Evolutionary conservation across 2,329 filamentous ascomycete genomes (phyloP).

Genomic region (Monascus ruber): DNA sequence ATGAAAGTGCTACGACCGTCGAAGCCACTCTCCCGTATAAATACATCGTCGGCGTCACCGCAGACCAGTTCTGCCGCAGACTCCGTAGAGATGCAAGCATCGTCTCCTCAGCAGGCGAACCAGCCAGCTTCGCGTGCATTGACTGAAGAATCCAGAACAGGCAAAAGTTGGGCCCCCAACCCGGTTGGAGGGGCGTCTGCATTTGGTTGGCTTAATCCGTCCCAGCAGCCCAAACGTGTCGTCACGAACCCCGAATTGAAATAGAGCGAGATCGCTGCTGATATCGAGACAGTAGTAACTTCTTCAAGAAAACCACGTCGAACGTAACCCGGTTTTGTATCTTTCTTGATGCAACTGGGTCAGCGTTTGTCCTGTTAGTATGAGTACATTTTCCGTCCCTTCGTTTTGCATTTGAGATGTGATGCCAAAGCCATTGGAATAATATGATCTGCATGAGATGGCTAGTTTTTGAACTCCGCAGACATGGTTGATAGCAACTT

Average conservation of each 20-base stretch:
- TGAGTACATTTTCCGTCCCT: too few species aligned
- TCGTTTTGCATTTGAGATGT: too few species aligned
- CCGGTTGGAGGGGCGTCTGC: conserved; percentile 86
- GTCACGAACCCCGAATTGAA: conserved; percentile 13
- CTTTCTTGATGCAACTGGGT: too few species aligned
- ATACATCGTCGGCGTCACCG: conserved; percentile 9
- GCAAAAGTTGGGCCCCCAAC: conserved; percentile 54
- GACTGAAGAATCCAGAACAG: conserved; percentile 18
- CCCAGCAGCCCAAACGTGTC: conserved; percentile 11
- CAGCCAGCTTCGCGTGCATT: conserved; percentile 9
- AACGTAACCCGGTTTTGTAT: too few species aligned
- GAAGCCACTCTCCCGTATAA: conserved; percentile 43
- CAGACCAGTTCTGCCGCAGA: conserved; percentile 4
- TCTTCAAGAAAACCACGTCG: too few species aligned
- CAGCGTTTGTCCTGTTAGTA: too few species aligned
- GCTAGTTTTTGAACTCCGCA: too few species aligned
- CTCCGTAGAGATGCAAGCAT: conserved; percentile 1
- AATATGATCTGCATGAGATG: too few species aligned
- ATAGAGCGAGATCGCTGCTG: neutral
- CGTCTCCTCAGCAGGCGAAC: conserved; percentile 7
- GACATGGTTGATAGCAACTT: too few species aligned
- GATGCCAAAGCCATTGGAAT: too few species aligned
- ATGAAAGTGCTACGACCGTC: conserved; percentile 87
- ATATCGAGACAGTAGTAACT: too few species aligned
- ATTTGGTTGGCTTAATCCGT: conserved; percentile 75